Percentiles rank a stretch among this genome's conserved stretches.
phyloP scores from a whole-genome alignment of 1,284 basidiomycete genomes.

The Marasmius sp. region DNA sequence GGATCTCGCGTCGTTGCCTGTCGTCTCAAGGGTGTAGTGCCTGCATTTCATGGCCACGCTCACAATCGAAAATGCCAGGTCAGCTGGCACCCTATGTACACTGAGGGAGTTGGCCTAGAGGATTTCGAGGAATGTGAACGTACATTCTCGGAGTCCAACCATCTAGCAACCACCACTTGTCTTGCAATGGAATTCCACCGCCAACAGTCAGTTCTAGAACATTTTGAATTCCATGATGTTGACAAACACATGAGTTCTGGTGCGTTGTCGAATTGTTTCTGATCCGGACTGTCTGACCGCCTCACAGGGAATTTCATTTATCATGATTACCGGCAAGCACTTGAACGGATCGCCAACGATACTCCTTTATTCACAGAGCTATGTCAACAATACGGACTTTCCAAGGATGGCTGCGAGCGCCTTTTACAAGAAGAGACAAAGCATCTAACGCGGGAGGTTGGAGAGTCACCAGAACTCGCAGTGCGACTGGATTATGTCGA shows the following conservation, averaged over 20 bases:
- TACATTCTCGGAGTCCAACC: slow-evolving; percentile 30
- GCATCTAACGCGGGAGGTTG: slow-evolving; percentile 16
- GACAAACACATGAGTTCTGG: slow-evolving; percentile 20
- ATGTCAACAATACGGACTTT: neutral
- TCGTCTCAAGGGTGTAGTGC: slow-evolving; percentile 13
- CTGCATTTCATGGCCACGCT: slow-evolving; percentile 29
- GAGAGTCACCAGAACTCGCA: slow-evolving; percentile 11
- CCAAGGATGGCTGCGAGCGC: slow-evolving; percentile 17
- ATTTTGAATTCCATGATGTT: slow-evolving; percentile 18
- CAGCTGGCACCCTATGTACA: slow-evolving; percentile 27
- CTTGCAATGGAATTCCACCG: slow-evolving; percentile 26
- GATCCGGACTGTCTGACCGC: neutral
- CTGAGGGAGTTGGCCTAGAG: slow-evolving; percentile 31
- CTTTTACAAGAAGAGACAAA: slow-evolving; percentile 17
- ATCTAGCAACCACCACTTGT: slow-evolving; percentile 21
- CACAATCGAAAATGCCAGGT: slow-evolving; percentile 34
- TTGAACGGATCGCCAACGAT: slow-evolving; percentile 17
- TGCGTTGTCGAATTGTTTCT: neutral
- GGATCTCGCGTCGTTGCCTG: slow-evolving; percentile 21
- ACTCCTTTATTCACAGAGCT: neutral
- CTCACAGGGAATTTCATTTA: neutral
- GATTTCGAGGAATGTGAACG: slow-evolving; percentile 33
- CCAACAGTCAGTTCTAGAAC: slow-evolving; percentile 20
- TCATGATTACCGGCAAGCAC: slow-evolving; percentile 22
- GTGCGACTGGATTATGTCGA: slow-evolving; percentile 17